Evolutionary conservation across 306 rosid species (phyloP), one percentile per base, ranked within the genome.

Genomic region (Lupinus albus): DNA sequence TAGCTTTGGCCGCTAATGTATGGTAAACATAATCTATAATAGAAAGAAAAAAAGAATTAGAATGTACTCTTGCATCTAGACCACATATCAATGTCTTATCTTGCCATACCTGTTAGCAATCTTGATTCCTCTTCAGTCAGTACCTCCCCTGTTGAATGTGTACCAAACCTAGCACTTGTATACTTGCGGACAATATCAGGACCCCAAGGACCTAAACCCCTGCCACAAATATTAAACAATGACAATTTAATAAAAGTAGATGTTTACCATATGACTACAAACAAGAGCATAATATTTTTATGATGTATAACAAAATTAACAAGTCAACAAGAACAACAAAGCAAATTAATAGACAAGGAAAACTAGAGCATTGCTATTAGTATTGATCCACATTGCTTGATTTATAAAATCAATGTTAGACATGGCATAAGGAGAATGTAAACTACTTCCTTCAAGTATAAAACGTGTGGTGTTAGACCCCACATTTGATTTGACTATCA

Each of bases 171-270:
- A 45, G 87, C 66, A 84, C 76, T 82, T 2, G 99, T 90, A 73
- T 94, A 94, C 68, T 18, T 84, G 62, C 80, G 86, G 63, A 94
- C 96, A 42, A 88, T 44, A 70, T 81, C 69, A 46, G 91, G 97
- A 76, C 99, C 99, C 96, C 85, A 90, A 68, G 99, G 97, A 70
- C 99, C 99, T 61, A 94, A 78, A 47, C 99, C 96, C 75, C 97
- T 94, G 86, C 69, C 70, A 79, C 59, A 76, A 46, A 69, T n/a
- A 68, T 8, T 46, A 39, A 68, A 57, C 55, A 36, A 75, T 42
- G 18, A 20, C 42, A 55, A 68, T 5, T 53, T 54, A 45, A 50
- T 74, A 60, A 17, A 48, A 74, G 38, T 48, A 71, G 28, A 46
- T 45, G 33, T 33, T 56, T 42, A 39, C 12, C 62, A 30, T 6